Percentiles rank a stretch among this genome's conserved stretches.
phyloP scores from a whole-genome alignment of 805 yeast genomes.

The Saccharomycopsis selenospora region DNA sequence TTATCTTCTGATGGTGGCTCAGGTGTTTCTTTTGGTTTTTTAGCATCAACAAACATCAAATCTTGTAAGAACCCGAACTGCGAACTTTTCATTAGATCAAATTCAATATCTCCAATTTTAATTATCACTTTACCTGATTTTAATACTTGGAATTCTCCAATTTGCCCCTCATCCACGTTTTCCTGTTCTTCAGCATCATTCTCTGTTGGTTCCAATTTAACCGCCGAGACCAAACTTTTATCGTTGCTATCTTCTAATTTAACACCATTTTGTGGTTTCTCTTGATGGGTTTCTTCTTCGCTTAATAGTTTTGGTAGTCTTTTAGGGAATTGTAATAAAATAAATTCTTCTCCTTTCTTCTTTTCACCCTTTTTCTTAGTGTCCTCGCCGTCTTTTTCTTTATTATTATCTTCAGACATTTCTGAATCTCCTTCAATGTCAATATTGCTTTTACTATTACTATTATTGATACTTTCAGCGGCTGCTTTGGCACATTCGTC shows the following conservation, averaged over 20 bases:
- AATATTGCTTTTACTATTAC: background rate
- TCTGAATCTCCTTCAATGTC: background rate
- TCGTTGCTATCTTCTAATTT: slow-evolving; percentile 17
- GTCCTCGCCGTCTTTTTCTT: background rate
- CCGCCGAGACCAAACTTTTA: background rate
- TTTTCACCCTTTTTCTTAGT: slow-evolving; percentile 3
- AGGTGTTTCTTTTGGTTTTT: background rate
- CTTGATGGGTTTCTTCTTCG: slow-evolving; percentile 15
- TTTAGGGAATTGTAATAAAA: slow-evolving; percentile 45
- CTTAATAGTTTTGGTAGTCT: slow-evolving; percentile 38
- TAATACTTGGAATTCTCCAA: slow-evolving; percentile 72
- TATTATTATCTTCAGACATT: background rate
- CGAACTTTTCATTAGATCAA: slow-evolving; percentile 69
- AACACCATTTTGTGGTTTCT: slow-evolving; percentile 17
- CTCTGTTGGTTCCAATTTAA: background rate
- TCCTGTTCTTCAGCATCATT: background rate
- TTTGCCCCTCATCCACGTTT: slow-evolving; percentile 40
- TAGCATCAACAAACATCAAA: slow-evolving; percentile 9
- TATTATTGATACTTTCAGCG: background rate
- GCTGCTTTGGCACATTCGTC: slow-evolving; percentile 4
- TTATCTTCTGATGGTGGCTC: background rate
- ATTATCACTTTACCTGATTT: slow-evolving; percentile 77
- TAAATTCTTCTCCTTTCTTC: slow-evolving; percentile 24
- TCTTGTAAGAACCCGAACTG: slow-evolving; percentile 67
- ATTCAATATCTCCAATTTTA: slow-evolving; percentile 59